A percentile compares a stretch with the other conserved stretches of the same genome.
These are phyloP conservation scores for Entomortierella chlamydospora DNA, from an alignment of 192 early-diverging fungal genomes.

Conservation along the genomic window DNA sequence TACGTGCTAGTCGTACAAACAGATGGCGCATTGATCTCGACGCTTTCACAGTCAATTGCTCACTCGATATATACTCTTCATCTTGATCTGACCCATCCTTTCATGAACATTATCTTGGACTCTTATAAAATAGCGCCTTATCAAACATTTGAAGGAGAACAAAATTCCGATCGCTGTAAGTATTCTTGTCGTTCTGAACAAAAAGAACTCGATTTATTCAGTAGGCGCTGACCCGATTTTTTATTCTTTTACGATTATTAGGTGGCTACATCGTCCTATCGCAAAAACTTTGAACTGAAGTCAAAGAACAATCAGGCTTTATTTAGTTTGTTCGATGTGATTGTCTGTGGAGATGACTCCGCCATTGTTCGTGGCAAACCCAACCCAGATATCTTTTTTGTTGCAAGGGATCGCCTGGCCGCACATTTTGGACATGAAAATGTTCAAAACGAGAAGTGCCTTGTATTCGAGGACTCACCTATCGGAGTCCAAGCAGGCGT, in stretches of 20 bases:
- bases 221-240: too few species aligned
- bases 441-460: constrained; percentile 70
- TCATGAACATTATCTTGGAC: background rate
- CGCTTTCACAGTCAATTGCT: too few species aligned
- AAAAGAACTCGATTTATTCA: background rate
- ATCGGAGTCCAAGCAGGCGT: constrained; percentile 86
- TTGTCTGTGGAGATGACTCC: constrained; percentile 91
- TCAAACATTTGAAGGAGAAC: constrained; percentile 78
- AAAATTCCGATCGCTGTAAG: constrained; percentile 80
- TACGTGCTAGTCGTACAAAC: constrained; percentile 59
- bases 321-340: constrained; percentile 84
- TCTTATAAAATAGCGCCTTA: constrained; percentile 61
- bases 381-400: constrained; percentile 90
- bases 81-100: background rate
- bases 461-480: constrained; percentile 95
- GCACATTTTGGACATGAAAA: constrained; percentile 37
- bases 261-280: constrained; percentile 87
- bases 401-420: constrained; percentile 65
- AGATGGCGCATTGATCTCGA: too few species aligned
- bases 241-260: constrained; percentile 11
- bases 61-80: background rate
- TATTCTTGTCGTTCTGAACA: constrained; percentile 20
- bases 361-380: constrained; percentile 87
- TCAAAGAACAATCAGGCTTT: constrained; percentile 73
- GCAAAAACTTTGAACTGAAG: constrained; percentile 82